A percentile compares a stretch with the other conserved stretches of the same genome.
Conservation (phyloP, 768 basidiomycete species). For the Podaxis sp. region DNA sequence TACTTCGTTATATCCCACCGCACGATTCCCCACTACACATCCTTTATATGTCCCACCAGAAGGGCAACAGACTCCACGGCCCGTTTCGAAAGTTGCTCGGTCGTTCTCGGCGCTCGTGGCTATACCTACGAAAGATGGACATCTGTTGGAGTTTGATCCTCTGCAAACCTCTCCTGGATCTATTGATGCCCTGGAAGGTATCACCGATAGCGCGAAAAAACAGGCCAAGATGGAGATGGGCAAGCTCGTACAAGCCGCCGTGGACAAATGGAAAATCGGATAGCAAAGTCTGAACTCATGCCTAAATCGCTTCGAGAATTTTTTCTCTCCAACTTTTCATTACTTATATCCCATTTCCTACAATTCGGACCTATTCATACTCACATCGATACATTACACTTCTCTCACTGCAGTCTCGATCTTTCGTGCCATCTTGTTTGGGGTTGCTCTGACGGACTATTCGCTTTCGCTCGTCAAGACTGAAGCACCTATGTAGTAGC, state of each 20-base stretch:
- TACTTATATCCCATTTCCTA: neutral
- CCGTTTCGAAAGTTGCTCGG: constrained; percentile 27
- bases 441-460: constrained; percentile 1
- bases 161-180: constrained; percentile 68
- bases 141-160: constrained; percentile 84
- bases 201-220: constrained; percentile 80
- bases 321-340: neutral
- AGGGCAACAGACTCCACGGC: constrained; percentile 33
- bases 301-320: neutral
- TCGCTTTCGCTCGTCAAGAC: constrained; percentile 2
- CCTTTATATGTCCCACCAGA: constrained; percentile 21
- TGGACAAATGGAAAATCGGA: constrained; percentile 73
- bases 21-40: constrained; percentile 26
- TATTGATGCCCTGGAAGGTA: constrained; percentile 74
- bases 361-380: neutral
- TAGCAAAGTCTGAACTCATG: constrained; percentile 15
- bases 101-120: constrained; percentile 62
- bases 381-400: neutral
- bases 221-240: constrained; percentile 78
- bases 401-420: neutral
- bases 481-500: constrained; percentile 5
- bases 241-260: constrained; percentile 65
- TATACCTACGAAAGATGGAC: constrained; percentile 79
- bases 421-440: neutral
- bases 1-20: constrained; percentile 19